Base-by-base conservation (phyloP, 2,329 filamentous ascomycete genomes). In the Chalaropsis ovoidea region DNA sequence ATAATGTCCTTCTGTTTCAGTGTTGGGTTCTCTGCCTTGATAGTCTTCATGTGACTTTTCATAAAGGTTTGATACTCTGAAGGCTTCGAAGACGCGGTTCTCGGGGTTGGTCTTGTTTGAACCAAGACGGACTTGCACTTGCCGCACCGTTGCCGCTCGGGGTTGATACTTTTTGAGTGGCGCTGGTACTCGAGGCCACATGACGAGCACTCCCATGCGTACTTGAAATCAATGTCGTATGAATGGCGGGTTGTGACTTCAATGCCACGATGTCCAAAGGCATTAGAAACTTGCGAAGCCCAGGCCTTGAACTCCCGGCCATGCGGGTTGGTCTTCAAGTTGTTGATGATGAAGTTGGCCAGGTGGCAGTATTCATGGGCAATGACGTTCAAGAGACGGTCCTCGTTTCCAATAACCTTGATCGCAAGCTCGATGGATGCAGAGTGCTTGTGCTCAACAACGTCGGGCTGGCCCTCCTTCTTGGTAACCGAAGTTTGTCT, bases 291-390 rank as follows among this genome's bases (percentile, higher is more conserved):
- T 74, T 78, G 82, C 62, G 73, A 71, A 3, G 79, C 86, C 85
- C 90, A 96, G 0, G 75, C 72, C 74, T 95, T 92, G 80, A 96
- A 96, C 70, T 89, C 87, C 13, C 82, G 81, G 24, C 92, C 92
- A 73, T 96, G 92, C 0, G 91, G 90, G 68, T 89, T 86, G 65
- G 85, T 86, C 54, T 83, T 86, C 43, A 92, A 78, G 43, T 86
- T 84, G 61, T 82, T 86, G 69, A 97, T 79, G 85, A 97, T 95
- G 74, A 93, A 96, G 71, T 91, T 95, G 54, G 90, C 87, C 1
- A 97, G 78, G 72, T 99, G 94, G 74, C 94, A 97, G 77, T 94
- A 97, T 71, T 99, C 94, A 74, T 99, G 94, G 0, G 93, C 90
- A n/a, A 97, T 77, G 0, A 94, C 91, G 74, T 96, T 96, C 69